Conservation (phyloP, 1,284 basidiomycete species). For the Fistulina hepatica region DNA sequence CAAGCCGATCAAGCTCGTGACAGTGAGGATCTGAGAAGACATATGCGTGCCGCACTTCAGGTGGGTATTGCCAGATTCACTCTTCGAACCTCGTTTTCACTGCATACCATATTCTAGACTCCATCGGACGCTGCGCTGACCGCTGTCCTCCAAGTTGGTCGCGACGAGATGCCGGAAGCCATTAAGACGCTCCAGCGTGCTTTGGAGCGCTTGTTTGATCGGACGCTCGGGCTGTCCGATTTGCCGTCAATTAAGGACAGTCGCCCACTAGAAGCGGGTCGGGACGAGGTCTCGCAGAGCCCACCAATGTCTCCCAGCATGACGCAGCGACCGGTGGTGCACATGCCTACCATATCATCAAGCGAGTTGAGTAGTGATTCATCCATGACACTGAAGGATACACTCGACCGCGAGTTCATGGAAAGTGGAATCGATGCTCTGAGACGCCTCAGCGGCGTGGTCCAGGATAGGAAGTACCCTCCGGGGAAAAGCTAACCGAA, state of each 20-base stretch:
- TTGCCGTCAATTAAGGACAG: neutral
- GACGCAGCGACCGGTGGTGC: neutral
- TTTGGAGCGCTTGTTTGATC: slow-evolving; percentile 34
- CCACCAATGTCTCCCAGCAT: neutral
- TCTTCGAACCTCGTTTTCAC: neutral
- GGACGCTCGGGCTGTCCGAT: neutral
- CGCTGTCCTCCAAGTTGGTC: slow-evolving; percentile 47
- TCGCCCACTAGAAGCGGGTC: neutral
- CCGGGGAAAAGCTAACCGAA: no score
- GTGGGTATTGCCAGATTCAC: slow-evolving; percentile 26
- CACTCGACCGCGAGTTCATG: slow-evolving; percentile 33
- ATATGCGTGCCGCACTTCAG: slow-evolving; percentile 48
- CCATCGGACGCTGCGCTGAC: slow-evolving; percentile 22
- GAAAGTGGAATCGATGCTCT: slow-evolving; percentile 46
- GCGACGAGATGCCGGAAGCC: slow-evolving; percentile 67
- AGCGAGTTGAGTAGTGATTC: neutral
- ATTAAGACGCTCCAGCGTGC: slow-evolving; percentile 67
- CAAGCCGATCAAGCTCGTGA: slow-evolving; percentile 43
- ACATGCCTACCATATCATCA: neutral
- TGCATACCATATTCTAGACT: neutral
- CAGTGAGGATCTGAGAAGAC: slow-evolving; percentile 41
- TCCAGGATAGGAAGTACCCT: no score
- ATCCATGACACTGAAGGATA: slow-evolving; percentile 12
- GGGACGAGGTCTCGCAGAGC: neutral
- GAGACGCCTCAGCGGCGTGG: slow-evolving; percentile 35